Conservation (phyloP, 2,329 filamentous ascomycete species). For the Exophiala sp. region DNA sequence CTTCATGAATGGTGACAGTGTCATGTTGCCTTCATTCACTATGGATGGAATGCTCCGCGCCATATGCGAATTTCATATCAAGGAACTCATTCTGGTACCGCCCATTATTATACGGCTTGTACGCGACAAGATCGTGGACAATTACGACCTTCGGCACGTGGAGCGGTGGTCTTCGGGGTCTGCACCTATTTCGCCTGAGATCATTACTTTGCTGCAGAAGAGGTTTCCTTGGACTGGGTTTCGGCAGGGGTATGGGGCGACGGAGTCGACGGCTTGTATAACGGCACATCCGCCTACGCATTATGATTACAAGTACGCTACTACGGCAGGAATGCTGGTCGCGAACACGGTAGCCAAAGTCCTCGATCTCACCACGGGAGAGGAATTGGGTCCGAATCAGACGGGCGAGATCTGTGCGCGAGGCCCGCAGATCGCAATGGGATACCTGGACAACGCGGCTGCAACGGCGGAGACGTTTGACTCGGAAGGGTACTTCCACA, state of each 20-base stretch:
- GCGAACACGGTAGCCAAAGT: slow-evolving; percentile 59
- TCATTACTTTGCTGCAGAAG: slow-evolving; percentile 54
- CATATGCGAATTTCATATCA: slow-evolving; percentile 52
- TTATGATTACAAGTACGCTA: slow-evolving; percentile 59
- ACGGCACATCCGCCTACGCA: slow-evolving; percentile 57
- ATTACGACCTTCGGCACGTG: slow-evolving; percentile 53
- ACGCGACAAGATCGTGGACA: slow-evolving; percentile 48
- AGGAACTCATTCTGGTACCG: slow-evolving; percentile 57
- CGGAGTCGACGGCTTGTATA: slow-evolving; percentile 61
- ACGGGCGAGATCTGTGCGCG: slow-evolving; percentile 64
- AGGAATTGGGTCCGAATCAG: slow-evolving; percentile 46
- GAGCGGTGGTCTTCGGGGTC: slow-evolving; percentile 58
- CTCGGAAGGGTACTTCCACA: slow-evolving; percentile 54
- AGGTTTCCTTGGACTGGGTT: slow-evolving; percentile 60
- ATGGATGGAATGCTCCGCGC: slow-evolving; percentile 56
- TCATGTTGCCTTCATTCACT: slow-evolving; percentile 62
- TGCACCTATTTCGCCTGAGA: slow-evolving; percentile 56
- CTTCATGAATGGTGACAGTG: slow-evolving; percentile 60
- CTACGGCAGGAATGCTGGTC: slow-evolving; percentile 43
- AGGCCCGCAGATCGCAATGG: slow-evolving; percentile 76
- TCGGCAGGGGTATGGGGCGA: slow-evolving; percentile 68
- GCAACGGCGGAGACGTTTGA: slow-evolving; percentile 70
- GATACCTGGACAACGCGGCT: slow-evolving; percentile 71
- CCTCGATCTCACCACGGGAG: slow-evolving; percentile 48
- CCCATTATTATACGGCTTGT: slow-evolving; percentile 61